phyloP scores from a whole-genome alignment of 2,329 filamentous ascomycete genomes.

The Diaporthe destruens region DNA sequence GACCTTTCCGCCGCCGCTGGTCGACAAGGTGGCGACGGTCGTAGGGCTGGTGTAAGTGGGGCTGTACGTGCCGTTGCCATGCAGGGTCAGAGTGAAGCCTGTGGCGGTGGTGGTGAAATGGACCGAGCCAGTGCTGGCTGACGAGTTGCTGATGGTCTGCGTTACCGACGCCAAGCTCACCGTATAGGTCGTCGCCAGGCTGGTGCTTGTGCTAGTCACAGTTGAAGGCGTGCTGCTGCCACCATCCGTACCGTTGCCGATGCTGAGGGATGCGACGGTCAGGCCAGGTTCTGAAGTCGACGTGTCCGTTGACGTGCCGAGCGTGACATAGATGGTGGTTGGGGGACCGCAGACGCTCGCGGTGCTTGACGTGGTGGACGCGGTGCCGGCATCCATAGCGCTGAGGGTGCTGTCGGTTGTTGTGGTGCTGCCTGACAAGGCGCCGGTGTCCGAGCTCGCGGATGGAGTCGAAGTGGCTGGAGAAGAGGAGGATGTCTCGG shows the following conservation, averaged over 20 bases:
- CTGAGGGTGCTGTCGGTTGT: slow-evolving; percentile 1
- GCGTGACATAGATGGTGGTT: slow-evolving; percentile 34
- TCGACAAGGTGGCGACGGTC: slow-evolving; percentile 43
- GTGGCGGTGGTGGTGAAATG: slow-evolving; percentile 45
- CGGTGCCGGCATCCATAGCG: not conserved
- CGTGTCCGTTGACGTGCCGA: slow-evolving; percentile 17
- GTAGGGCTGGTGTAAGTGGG: slow-evolving; percentile 45
- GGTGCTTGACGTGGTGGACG: not conserved
- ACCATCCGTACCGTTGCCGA: slow-evolving; percentile 9
- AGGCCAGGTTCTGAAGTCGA: slow-evolving; percentile 20
- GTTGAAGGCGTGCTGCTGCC: slow-evolving; percentile 9
- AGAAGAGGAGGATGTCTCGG: not conserved
- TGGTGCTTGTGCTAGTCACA: slow-evolving; percentile 35
- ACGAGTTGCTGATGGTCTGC: slow-evolving; percentile 31
- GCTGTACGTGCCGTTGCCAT: slow-evolving; percentile 48
- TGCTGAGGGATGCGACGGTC: slow-evolving; percentile 12
- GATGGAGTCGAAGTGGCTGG: slow-evolving; percentile 14
- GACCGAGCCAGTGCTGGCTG: slow-evolving; percentile 37
- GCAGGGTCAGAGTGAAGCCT: slow-evolving; percentile 29
- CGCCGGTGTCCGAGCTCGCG: slow-evolving; percentile 12
- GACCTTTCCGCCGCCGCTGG: slow-evolving; percentile 52
- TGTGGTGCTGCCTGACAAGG: slow-evolving; percentile 5
- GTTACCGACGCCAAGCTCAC: slow-evolving; percentile 17
- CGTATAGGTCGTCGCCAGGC: slow-evolving; percentile 36
- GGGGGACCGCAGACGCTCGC: slow-evolving; percentile 19